A percentile compares a stretch with the other conserved stretches of the same genome.
Conservation (phyloP, 2,329 filamentous ascomycete species). For the Arachnomyces sp. region DNA sequence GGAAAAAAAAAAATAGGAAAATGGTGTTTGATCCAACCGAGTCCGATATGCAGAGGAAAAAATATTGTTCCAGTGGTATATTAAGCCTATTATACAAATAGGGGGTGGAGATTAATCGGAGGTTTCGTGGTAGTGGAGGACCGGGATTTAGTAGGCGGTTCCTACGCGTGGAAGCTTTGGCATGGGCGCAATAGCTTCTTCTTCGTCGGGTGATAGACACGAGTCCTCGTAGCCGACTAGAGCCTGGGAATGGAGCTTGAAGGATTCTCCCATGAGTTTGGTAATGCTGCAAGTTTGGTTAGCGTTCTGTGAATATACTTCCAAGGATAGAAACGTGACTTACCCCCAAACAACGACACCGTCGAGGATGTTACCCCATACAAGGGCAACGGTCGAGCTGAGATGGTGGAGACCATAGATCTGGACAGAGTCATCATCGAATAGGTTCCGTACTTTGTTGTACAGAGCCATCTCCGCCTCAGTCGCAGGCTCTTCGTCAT, state of each 20-base stretch:
- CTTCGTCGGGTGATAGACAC: slow-evolving; percentile 28
- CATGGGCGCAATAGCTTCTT: slow-evolving; percentile 36
- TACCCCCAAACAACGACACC: slow-evolving; percentile 99
- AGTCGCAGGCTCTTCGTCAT: slow-evolving; percentile 73
- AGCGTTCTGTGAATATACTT: slow-evolving; percentile 2
- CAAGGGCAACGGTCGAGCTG: slow-evolving; percentile 86
- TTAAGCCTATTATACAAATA: slow-evolving; percentile 13
- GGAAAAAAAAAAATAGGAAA: slow-evolving; percentile 30
- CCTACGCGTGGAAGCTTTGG: slow-evolving; percentile 34
- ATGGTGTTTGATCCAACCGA: neutral
- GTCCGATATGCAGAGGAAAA: slow-evolving; percentile 15
- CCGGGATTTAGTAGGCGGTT: slow-evolving; percentile 29
- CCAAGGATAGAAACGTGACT: slow-evolving; percentile 40
- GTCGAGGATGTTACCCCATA: slow-evolving; percentile 97
- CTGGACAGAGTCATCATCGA: slow-evolving; percentile 88
- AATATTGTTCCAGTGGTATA: slow-evolving; percentile 21
- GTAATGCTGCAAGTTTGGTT: slow-evolving; percentile 29
- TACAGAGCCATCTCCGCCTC: slow-evolving; percentile 36
- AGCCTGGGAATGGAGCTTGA: slow-evolving; percentile 92
- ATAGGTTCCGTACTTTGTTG: slow-evolving; percentile 68
- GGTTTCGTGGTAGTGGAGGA: too few species aligned
- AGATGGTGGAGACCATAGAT: slow-evolving; percentile 65
- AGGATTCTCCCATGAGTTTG: slow-evolving; percentile 94
- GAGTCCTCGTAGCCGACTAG: slow-evolving; percentile 85
- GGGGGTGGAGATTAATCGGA: slow-evolving; percentile 12